These are phyloP conservation scores for Cladophialophora yegresii DNA, from an alignment of 2,329 filamentous ascomycete species.

Conservation along the genomic window DNA sequence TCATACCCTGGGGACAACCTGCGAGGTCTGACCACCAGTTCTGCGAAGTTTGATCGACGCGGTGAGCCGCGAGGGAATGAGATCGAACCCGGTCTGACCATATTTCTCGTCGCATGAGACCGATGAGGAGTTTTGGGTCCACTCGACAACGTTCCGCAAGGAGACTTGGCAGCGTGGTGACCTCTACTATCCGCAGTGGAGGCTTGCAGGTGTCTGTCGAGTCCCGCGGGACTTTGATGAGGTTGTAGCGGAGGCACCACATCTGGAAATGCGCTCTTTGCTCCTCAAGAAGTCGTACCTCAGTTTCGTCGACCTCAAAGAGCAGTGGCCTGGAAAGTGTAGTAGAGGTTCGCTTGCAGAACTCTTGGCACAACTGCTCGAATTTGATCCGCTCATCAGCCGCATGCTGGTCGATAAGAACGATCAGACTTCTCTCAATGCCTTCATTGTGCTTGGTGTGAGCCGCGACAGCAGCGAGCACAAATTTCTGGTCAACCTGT, in stretches of 20 bases:
- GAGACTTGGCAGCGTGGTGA: slow-evolving; percentile 66
- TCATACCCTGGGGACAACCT: slow-evolving; percentile 70
- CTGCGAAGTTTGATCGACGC: background rate
- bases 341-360: slow-evolving; percentile 47
- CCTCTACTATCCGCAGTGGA: slow-evolving; percentile 43
- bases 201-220: background rate
- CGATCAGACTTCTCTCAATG: slow-evolving; percentile 50
- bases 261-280: slow-evolving; percentile 60
- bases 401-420: slow-evolving; percentile 90
- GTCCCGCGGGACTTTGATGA: background rate
- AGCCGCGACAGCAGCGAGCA: slow-evolving; percentile 63
- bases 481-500: slow-evolving; percentile 89
- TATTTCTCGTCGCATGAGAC: slow-evolving; percentile 72
- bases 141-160: slow-evolving; percentile 74
- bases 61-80: background rate
- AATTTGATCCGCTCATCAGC: slow-evolving; percentile 85
- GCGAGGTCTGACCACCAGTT: slow-evolving; percentile 51
- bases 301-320: slow-evolving; percentile 66
- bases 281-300: slow-evolving; percentile 60
- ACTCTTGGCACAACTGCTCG: slow-evolving; percentile 67
- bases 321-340: slow-evolving; percentile 55
- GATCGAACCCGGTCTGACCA: slow-evolving; percentile 58
- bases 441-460: slow-evolving; percentile 8
- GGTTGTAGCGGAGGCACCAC: slow-evolving; percentile 73
- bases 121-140: slow-evolving; percentile 71